Evolutionary conservation across 176 grass and related monocot species (phyloP).

Genomic region (Aegilops sharonensis): DNA sequence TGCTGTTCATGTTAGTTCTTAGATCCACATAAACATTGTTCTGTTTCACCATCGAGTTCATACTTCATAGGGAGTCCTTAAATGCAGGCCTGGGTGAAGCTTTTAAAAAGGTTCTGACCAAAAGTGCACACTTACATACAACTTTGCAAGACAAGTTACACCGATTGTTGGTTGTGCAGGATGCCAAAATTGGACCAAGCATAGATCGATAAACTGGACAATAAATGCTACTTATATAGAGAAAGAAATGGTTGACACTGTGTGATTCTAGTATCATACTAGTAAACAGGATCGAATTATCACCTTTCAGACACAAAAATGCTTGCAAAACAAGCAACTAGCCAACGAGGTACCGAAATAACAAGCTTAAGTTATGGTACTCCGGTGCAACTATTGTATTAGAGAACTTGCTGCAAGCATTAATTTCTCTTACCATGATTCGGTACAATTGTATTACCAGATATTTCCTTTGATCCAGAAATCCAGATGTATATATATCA

Average conservation of each 20-base stretch:
- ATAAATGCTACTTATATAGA: not conserved
- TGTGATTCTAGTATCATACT: not conserved
- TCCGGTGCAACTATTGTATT: not conserved
- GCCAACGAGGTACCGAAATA: not conserved
- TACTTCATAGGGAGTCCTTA: not conserved
- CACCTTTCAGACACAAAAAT: not conserved
- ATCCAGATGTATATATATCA: not conserved
- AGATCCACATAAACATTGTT: not conserved
- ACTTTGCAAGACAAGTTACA: not conserved
- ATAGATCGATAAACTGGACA: not conserved
- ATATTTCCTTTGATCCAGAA: not conserved
- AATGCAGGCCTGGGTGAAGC: not conserved
- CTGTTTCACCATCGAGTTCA: not conserved
- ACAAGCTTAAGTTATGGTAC: not conserved
- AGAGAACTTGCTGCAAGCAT: not conserved
- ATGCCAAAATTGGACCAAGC: not conserved
- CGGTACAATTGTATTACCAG: not conserved
- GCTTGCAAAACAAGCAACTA: not conserved
- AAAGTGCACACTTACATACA: not conserved
- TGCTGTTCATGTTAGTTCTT: not conserved
- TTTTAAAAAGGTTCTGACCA: not conserved
- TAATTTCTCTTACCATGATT: not conserved
- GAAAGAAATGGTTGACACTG: not conserved
- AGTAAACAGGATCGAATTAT: not conserved
- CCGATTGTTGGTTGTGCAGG: not conserved